Base-by-base conservation (phyloP, 164 flowering plant genomes). In the Annona squamosa region DNA sequence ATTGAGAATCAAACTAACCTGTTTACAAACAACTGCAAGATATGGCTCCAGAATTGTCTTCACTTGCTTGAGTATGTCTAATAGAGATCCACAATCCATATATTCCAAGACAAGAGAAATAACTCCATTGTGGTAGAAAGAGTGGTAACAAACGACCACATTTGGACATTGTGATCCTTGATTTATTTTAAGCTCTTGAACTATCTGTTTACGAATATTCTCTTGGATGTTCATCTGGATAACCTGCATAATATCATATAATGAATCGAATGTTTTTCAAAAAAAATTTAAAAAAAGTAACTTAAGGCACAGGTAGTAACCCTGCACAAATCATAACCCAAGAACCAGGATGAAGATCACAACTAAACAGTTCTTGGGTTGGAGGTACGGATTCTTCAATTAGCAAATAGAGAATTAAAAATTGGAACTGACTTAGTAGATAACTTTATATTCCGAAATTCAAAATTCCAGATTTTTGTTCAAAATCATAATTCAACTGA, bases 21-120 rank as follows among this genome's bases (percentile, higher is more conserved):
- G 97, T 79, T 93, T 92, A 82, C 97, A 91, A 16, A 91, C 90
- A 77, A 89, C 94, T 41, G 98, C 97, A 74, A 96, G 97, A 80
- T 93, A 96, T 48, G 99, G 99, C 74, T 96, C 98, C 59, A 91
- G 97, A 78, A 96, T 91, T 12, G 97, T 93, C 75, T 90, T 91
- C 46, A 96, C 89, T 90, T 96, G 97, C 80, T 82, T 86, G 74
- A 93, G 80, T 12, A 96, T 81, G 81, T 93, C 98, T 71, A 81
- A 89, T 43, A 96, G 85, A 77, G 99, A 96, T 48, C 99, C 98
- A 70, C 99, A 90, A 48, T 93, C 99, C 99, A 96, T 96, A 81
- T 96, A 96, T 73, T 96, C 99, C 48, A 96, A 71, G n/a, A 93
- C 93, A 74, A 96, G 89, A 67, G 93, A 93, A 69, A 96, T 87